These are phyloP conservation scores for Volvox africanus DNA, from an alignment of 139 green algal genomes.

Conservation along the genomic window DNA sequence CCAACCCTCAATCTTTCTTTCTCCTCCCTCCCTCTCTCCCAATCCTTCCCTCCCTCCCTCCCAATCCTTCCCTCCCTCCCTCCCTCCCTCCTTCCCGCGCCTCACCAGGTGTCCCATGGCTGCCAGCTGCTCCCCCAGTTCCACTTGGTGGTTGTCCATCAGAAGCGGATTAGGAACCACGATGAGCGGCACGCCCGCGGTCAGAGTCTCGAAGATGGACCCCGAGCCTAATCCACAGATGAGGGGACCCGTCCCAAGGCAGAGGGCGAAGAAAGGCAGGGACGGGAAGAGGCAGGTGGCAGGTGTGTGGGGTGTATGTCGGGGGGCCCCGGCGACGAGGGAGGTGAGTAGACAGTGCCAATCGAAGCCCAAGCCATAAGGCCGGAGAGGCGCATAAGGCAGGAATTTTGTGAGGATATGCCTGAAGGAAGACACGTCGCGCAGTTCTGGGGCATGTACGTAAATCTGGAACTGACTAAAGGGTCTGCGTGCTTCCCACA, in stretches of 20 bases:
- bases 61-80: background rate
- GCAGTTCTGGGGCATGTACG: too few relatives aligned
- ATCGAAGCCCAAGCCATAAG: too few relatives aligned
- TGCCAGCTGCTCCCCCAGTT: constrained; percentile 74
- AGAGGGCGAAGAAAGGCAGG: background rate
- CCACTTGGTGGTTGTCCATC: constrained; percentile 91
- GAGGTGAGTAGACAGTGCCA: too few relatives aligned
- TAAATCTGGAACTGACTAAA: too few relatives aligned
- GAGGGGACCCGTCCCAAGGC: too few relatives aligned
- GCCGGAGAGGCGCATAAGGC: too few relatives aligned
- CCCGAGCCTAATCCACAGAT: constrained; percentile 72
- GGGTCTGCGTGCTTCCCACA: too few relatives aligned
- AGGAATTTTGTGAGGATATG: too few relatives aligned
- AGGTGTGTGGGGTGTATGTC: too few relatives aligned
- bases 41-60: background rate
- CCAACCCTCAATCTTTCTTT: background rate
- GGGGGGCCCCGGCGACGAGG: too few relatives aligned
- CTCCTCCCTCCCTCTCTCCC: too few relatives aligned
- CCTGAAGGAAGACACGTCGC: too few relatives aligned
- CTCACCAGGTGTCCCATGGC: constrained; percentile 63
- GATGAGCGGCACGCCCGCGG: constrained; percentile 70
- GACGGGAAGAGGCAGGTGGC: background rate
- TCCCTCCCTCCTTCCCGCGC: background rate
- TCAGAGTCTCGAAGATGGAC: constrained; percentile 88
- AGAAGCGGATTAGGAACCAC: constrained; percentile 87